phyloP scores from a whole-genome alignment of 768 basidiomycete genomes.

The Termitomyces heimii region DNA sequence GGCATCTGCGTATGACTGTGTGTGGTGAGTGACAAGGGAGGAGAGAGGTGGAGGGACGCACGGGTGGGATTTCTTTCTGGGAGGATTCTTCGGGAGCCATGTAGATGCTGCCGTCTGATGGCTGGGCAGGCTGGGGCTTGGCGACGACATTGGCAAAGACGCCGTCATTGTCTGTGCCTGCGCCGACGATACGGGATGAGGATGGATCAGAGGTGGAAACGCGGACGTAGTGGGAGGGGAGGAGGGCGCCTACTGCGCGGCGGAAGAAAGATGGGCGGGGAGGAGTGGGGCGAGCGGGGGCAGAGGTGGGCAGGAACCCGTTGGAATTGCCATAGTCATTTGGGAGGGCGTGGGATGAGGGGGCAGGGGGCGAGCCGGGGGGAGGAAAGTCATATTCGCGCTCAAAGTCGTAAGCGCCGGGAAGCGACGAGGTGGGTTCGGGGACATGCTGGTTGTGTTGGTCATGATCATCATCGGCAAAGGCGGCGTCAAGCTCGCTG shows the following conservation, averaged over 20 bases:
- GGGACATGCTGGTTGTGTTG: constrained; percentile 9
- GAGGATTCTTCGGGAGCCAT: constrained; percentile 69
- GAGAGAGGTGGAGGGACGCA: constrained; percentile 31
- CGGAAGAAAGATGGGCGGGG: constrained; percentile 52
- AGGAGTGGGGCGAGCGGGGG: constrained; percentile 45
- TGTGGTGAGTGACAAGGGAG: background rate
- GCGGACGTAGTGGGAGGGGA: constrained; percentile 61
- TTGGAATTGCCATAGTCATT: constrained; percentile 74
- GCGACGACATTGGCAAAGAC: constrained; percentile 94
- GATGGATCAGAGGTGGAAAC: constrained; percentile 36
- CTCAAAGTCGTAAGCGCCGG: constrained; percentile 74
- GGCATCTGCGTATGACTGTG: constrained; percentile 80
- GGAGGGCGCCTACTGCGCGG: constrained; percentile 50
- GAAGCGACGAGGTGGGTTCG: constrained; percentile 16
- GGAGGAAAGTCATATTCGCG: constrained; percentile 72
- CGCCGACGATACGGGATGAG: constrained; percentile 45
- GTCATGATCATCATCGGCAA: constrained; percentile 16
- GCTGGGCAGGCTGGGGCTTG: constrained; percentile 56
- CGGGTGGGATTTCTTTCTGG: constrained; percentile 82
- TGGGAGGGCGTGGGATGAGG: constrained; percentile 50
- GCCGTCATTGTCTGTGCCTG: constrained; percentile 82
- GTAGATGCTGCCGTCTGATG: constrained; percentile 51
- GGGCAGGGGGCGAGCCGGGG: constrained; percentile 71
- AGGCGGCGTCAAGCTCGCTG: constrained; percentile 28
- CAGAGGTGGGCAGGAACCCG: constrained; percentile 37